Conservation (phyloP, 305 asterid genomes). For the Solanum hybrid region DNA sequence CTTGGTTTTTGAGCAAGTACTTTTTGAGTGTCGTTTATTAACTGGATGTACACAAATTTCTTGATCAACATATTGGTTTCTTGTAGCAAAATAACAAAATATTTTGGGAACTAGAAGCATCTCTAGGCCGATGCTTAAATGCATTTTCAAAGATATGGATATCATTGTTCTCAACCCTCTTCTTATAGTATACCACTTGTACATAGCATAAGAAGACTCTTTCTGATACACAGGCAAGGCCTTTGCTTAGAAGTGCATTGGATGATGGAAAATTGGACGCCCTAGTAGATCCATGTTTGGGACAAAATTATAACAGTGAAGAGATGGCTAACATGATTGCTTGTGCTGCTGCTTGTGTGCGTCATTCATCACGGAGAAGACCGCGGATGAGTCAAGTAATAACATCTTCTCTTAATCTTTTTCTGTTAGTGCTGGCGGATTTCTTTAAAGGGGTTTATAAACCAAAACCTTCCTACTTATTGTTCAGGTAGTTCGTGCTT, state of each 20-base stretch:
- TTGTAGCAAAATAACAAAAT: neutral
- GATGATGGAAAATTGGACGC: slow-evolving; percentile 13
- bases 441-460: neutral
- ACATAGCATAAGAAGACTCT: neutral
- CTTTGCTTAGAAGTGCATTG: slow-evolving; percentile 14
- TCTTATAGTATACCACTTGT: neutral
- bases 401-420: too few relatives aligned
- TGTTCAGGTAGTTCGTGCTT: slow-evolving; percentile 14
- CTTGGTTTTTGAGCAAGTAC: neutral
- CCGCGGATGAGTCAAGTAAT: slow-evolving; percentile 22
- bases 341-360: slow-evolving; percentile 25
- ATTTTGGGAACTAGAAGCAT: neutral
- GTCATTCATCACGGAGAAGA: slow-evolving; percentile 9
- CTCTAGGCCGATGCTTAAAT: neutral
- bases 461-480: neutral
- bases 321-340: slow-evolving; percentile 22
- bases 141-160: neutral
- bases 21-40: neutral
- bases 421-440: neutral
- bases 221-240: slow-evolving; percentile 14
- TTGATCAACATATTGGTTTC: neutral
- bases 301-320: slow-evolving; percentile 8
- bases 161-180: neutral
- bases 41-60: neutral
- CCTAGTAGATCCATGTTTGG: slow-evolving; percentile 13